Conservation (phyloP, 2,329 filamentous ascomycete species). For the Paramyrothecium roridum region DNA sequence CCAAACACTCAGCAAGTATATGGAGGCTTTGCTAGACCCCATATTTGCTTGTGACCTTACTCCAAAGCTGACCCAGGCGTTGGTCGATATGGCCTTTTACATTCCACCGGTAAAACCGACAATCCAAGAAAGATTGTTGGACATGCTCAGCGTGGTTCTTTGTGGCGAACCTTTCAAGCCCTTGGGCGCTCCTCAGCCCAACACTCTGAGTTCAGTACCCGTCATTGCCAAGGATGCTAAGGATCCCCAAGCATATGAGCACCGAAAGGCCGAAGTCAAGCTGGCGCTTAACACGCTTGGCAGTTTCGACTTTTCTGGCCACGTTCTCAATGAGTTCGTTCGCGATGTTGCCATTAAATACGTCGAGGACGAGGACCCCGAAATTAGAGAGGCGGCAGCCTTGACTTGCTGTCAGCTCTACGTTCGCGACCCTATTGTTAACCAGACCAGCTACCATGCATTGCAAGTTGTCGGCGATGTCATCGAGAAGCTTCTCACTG, state of each 20-base stretch:
- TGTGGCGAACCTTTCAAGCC: conserved; percentile 91
- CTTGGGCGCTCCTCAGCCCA: conserved; percentile 80
- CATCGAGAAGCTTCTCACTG: conserved; percentile 92
- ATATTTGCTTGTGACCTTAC: conserved; percentile 97
- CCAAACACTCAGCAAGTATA: conserved; percentile 96
- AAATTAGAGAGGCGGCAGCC: conserved; percentile 90
- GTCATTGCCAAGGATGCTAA: conserved; percentile 85
- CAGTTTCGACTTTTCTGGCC: conserved; percentile 93
- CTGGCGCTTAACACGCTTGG: conserved; percentile 91
- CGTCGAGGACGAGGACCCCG: conserved; percentile 91
- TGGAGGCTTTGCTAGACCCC: conserved; percentile 90
- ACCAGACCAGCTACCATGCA: conserved; percentile 95
- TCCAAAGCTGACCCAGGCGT: conserved; percentile 86
- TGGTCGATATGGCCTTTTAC: conserved; percentile 98
- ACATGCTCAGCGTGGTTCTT: conserved; percentile 91
- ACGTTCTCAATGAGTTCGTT: conserved; percentile 97
- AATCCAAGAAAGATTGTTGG: conserved; percentile 89
- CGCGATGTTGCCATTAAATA: conserved; percentile 97
- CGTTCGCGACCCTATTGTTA: conserved; percentile 93
- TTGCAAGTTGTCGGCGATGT: conserved; percentile 97
- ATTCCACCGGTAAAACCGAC: conserved; percentile 90
- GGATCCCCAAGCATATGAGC: conserved; percentile 77
- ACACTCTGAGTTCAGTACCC: conserved; percentile 76
- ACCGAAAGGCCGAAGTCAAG: conserved; percentile 81
- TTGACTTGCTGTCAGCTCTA: conserved; percentile 98